Evolutionary conservation across 2,329 filamentous ascomycete species (phyloP).

Genomic region (Epichloe glyceriae): DNA sequence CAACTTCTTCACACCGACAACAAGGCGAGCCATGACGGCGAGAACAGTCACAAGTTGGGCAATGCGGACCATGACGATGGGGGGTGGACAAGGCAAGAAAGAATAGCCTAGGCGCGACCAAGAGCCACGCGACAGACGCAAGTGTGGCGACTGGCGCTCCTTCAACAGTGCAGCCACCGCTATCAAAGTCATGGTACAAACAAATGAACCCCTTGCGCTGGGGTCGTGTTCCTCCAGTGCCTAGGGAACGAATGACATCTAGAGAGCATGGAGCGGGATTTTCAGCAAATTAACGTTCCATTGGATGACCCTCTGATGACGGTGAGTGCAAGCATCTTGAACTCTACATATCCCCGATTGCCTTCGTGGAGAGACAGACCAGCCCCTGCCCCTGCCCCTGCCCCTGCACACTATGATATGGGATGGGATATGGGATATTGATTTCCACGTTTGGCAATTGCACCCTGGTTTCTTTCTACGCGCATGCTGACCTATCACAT

Average conservation of each 20-base stretch:
- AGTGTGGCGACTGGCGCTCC: conserved; percentile 35
- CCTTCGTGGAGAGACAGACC: neutral
- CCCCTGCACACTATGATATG: neutral
- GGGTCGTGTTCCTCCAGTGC: conserved; percentile 42
- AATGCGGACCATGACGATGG: conserved; percentile 6
- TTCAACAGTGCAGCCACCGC: conserved; percentile 14
- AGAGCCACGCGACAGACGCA: conserved; percentile 40
- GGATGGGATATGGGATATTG: neutral
- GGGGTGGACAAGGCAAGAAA: neutral
- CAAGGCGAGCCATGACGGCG: neutral
- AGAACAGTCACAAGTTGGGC: conserved; percentile 6
- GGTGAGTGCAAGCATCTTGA: conserved; percentile 28
- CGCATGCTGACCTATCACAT: neutral
- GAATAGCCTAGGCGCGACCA: conserved; percentile 19
- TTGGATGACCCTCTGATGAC: conserved; percentile 88
- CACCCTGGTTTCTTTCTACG: neutral
- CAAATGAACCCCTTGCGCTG: conserved; percentile 48
- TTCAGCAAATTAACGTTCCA: conserved; percentile 69
- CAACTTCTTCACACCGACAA: neutral
- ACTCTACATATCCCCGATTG: neutral
- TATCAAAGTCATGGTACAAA: conserved; percentile 46
- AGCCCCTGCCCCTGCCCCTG: too few relatives aligned
- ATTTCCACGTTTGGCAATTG: neutral
- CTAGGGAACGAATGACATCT: conserved; percentile 39
- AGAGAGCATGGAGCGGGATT: conserved; percentile 62